Conservation (phyloP, 768 basidiomycete species). For the Lentinula lateritia region DNA sequence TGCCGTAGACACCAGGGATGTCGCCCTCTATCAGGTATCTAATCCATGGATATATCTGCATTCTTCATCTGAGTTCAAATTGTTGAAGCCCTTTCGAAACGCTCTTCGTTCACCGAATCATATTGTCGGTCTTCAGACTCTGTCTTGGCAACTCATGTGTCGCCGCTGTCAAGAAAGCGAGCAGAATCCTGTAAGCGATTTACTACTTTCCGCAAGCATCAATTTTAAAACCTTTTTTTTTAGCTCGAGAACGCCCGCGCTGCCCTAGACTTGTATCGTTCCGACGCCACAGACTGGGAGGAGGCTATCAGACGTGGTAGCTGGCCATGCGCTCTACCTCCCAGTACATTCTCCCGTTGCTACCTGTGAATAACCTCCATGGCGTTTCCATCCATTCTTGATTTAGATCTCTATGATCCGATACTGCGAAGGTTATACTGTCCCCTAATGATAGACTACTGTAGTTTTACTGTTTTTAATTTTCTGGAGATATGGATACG, state of each 20-base stretch:
- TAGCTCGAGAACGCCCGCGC: constrained; percentile 77
- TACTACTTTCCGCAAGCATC: neutral
- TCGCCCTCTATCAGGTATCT: constrained; percentile 63
- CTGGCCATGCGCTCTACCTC: constrained; percentile 76
- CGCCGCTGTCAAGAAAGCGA: constrained; percentile 70
- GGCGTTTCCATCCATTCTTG: neutral
- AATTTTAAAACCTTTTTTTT: constrained; percentile 4
- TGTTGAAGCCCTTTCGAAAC: constrained; percentile 62
- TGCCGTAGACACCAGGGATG: constrained; percentile 73
- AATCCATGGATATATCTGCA: neutral
- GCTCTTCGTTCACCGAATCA: constrained; percentile 63
- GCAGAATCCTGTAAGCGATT: constrained; percentile 60
- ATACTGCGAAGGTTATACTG: neutral
- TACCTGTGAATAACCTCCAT: constrained; percentile 37
- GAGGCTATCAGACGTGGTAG: constrained; percentile 46
- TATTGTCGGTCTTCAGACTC: constrained; percentile 67
- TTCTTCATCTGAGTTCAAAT: constrained; percentile 2
- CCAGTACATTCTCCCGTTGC: constrained; percentile 76
- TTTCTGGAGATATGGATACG: neutral
- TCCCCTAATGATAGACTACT: neutral
- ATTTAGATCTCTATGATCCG: neutral
- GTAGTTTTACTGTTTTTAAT: neutral
- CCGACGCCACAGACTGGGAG: constrained; percentile 66
- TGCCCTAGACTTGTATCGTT: constrained; percentile 48
- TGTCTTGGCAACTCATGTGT: constrained; percentile 80